Conservation (phyloP, 2,329 filamentous ascomycete species). For the Penicillium sp. region DNA sequence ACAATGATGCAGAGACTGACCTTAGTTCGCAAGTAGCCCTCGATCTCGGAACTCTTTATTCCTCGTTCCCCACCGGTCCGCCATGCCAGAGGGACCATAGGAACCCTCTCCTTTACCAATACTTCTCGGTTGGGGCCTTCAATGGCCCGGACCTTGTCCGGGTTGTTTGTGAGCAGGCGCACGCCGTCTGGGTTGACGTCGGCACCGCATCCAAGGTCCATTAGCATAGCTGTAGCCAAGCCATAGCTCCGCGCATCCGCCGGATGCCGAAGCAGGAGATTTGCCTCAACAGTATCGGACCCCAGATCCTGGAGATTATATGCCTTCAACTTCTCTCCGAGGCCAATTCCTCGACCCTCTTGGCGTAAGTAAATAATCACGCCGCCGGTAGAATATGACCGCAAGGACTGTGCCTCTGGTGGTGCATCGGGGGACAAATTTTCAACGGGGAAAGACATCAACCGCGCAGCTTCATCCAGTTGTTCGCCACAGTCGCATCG, state of each 20-base stretch:
- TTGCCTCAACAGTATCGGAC: slow-evolving; percentile 96
- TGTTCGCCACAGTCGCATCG: slow-evolving; percentile 98
- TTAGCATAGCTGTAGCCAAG: slow-evolving; percentile 89
- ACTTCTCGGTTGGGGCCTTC: slow-evolving; percentile 89
- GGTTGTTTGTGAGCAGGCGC: slow-evolving; percentile 88
- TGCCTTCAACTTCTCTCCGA: slow-evolving; percentile 93
- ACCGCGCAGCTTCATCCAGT: slow-evolving; percentile 86
- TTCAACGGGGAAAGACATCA: slow-evolving; percentile 71
- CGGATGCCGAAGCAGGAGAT: slow-evolving; percentile 83
- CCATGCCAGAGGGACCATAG: slow-evolving; percentile 96
- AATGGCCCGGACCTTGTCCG: slow-evolving; percentile 91
- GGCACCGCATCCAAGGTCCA: slow-evolving; percentile 70
- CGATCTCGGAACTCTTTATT: slow-evolving; percentile 81
- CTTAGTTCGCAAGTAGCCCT: slow-evolving; percentile 93
- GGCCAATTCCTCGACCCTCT: slow-evolving; percentile 90
- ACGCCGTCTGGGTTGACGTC: slow-evolving; percentile 62
- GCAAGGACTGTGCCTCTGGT: slow-evolving; percentile 34
- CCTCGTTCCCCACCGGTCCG: slow-evolving; percentile 72
- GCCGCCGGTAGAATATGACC: slow-evolving; percentile 63
- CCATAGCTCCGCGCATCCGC: slow-evolving; percentile 94
- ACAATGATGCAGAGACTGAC: slow-evolving; percentile 50
- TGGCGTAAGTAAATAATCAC: slow-evolving; percentile 95
- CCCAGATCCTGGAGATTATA: slow-evolving; percentile 97
- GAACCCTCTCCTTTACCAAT: slow-evolving; percentile 80
- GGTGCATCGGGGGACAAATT: slow-evolving; percentile 30